Percentiles rank a stretch among this genome's conserved stretches.
Conservation (phyloP, 2,329 filamentous ascomycete species). For the Penicillium janthinellum region DNA sequence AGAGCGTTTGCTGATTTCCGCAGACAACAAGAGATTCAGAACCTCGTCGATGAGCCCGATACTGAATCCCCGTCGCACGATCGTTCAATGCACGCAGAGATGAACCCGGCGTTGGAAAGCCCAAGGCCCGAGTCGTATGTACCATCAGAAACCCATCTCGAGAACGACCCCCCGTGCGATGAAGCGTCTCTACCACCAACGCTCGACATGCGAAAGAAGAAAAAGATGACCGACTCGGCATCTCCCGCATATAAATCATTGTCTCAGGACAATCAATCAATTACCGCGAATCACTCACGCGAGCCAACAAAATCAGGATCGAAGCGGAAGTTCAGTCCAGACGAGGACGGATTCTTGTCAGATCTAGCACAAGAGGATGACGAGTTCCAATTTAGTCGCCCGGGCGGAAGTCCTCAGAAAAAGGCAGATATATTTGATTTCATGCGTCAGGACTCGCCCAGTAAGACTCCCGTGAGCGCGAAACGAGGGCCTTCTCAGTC, state of each 20-base stretch:
- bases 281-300: constrained; percentile 2
- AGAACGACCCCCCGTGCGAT: constrained; percentile 18
- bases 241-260: neutral
- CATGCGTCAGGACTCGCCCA: constrained; percentile 16
- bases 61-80: constrained; percentile 30
- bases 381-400: constrained; percentile 39
- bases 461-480: constrained; percentile 19
- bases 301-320: constrained; percentile 49
- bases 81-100: constrained; percentile 7
- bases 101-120: constrained; percentile 37
- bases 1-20: neutral
- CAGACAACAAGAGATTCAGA: constrained; percentile 41
- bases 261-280: neutral
- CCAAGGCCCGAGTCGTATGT: constrained; percentile 9
- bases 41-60: constrained; percentile 28
- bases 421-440: constrained; percentile 10
- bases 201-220: constrained; percentile 36
- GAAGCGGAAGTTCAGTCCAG: constrained; percentile 60
- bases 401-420: constrained; percentile 24
- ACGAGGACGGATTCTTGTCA: constrained; percentile 47
- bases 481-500: constrained; percentile 18
- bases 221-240: constrained; percentile 17
- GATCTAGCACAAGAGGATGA: constrained; percentile 27
- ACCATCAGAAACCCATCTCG: neutral
- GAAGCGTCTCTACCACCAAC: constrained; percentile 31